A percentile compares a stretch with the other conserved stretches of the same genome.
Conservation (phyloP, 768 basidiomycete genomes). For the Lyophyllum decastes region DNA sequence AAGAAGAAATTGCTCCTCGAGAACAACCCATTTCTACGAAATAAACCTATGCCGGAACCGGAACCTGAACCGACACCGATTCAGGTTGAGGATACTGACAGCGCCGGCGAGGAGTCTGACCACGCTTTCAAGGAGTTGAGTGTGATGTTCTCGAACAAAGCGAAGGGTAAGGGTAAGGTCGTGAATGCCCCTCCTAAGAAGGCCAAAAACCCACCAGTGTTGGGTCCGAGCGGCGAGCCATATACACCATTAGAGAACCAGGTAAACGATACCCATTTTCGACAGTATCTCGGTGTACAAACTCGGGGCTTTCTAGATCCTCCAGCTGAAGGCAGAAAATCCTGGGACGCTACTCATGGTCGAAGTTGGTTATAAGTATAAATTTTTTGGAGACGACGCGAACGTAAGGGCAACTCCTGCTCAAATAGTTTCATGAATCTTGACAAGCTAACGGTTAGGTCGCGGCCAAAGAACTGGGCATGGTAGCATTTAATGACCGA, state of each 20-base stretch:
- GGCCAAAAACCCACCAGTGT: conserved; percentile 38
- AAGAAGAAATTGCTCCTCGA: conserved; percentile 52
- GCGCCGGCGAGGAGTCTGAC: conserved; percentile 45
- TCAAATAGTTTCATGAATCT: neutral
- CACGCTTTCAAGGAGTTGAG: conserved; percentile 47
- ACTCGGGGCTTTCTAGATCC: conserved; percentile 40
- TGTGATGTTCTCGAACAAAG: conserved; percentile 45
- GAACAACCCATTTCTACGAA: conserved; percentile 38
- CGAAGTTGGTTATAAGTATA: conserved; percentile 84
- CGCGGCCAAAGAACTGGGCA: conserved; percentile 76
- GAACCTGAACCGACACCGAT: conserved; percentile 19
- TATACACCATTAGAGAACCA: conserved; percentile 83
- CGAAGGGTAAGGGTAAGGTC: conserved; percentile 34
- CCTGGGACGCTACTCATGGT: conserved; percentile 72
- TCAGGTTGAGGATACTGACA: conserved; percentile 25
- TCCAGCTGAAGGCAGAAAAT: conserved; percentile 63
- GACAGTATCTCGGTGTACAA: neutral
- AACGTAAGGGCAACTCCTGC: conserved; percentile 41
- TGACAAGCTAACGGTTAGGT: conserved; percentile 41
- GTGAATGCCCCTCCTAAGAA: conserved; percentile 23
- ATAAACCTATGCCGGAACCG: conserved; percentile 15
- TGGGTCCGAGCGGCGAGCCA: conserved; percentile 69
- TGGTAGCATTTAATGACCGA: conserved; percentile 69
- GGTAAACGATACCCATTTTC: conserved; percentile 26
- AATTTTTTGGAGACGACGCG: conserved; percentile 85